A percentile compares a stretch with the other conserved stretches of the same genome.
phyloP scores from a whole-genome alignment of 768 basidiomycete genomes.

The Galerina sulciceps region DNA sequence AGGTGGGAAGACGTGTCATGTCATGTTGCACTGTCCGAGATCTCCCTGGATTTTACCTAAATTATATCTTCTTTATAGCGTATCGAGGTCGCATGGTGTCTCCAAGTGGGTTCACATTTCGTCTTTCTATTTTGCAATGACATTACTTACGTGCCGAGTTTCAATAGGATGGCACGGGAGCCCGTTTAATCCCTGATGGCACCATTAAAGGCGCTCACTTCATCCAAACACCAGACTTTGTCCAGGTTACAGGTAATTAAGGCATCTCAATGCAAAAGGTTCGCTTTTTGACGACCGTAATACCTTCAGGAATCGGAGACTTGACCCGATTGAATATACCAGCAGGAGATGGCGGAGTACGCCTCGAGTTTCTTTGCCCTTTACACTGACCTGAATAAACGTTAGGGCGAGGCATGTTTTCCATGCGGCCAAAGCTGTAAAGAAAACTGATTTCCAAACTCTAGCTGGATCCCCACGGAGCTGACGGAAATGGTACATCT shows the following conservation, averaged over 20 bases:
- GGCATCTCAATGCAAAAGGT: no score
- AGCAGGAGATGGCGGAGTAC: constrained; percentile 57
- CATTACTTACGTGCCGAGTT: neutral
- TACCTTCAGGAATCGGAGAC: constrained; percentile 58
- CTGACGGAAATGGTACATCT: constrained; percentile 52
- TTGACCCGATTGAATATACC: constrained; percentile 70
- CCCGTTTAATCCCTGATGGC: constrained; percentile 73
- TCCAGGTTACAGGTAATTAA: constrained; percentile 65
- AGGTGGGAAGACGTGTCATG: constrained; percentile 39
- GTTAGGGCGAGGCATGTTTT: constrained; percentile 20
- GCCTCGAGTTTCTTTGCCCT: constrained; percentile 1
- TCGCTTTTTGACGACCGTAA: neutral
- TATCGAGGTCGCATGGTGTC: constrained; percentile 49
- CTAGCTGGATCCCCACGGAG: constrained; percentile 72
- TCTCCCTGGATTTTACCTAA: neutral
- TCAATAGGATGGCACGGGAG: constrained; percentile 58
- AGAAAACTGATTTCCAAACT: neutral
- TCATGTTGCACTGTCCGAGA: no score
- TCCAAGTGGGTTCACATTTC: constrained; percentile 30
- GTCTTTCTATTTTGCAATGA: neutral
- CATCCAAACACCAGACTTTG: constrained; percentile 74
- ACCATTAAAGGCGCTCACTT: constrained; percentile 71
- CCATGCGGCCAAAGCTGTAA: neutral
- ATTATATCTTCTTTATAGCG: constrained; percentile 27
- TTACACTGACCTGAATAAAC: neutral